A percentile compares a stretch with the other conserved stretches of the same genome.
phyloP scores from a whole-genome alignment of 441 rosid species.

The Brassica balearica region DNA sequence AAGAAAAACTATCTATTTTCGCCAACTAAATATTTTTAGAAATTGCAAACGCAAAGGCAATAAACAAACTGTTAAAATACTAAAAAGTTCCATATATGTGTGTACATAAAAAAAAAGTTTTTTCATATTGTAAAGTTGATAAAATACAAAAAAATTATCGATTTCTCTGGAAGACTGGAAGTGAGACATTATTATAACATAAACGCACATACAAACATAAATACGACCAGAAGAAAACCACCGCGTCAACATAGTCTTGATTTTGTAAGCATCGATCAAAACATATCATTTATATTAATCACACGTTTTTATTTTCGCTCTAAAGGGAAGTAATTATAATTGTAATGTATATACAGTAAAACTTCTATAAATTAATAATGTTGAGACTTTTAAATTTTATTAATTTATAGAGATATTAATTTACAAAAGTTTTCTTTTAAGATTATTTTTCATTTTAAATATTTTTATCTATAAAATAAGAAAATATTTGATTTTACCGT shows the following conservation, averaged over 20 bases:
- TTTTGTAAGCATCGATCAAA: neutral
- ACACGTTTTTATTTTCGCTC: neutral
- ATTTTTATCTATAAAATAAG: no score
- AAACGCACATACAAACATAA: neutral
- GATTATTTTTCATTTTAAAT: no score
- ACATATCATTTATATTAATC: neutral
- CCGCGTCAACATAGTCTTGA: neutral
- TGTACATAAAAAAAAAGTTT: no score
- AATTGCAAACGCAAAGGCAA: constrained; percentile 8
- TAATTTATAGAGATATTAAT: no score
- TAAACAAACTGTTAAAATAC: neutral
- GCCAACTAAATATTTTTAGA: neutral
- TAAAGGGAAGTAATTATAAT: neutral
- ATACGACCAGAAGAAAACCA: neutral
- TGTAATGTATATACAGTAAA: no score
- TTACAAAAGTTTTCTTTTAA: no score
- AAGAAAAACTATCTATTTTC: neutral
- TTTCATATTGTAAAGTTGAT: neutral
- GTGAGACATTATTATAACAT: neutral
- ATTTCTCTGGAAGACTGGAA: no score
- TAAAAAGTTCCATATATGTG: neutral
- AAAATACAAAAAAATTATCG: neutral
- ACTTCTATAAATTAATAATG: no score
- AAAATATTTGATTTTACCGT: no score
- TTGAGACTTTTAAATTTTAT: no score